Percentiles rank a stretch among this genome's conserved stretches.
Conservation (phyloP, 352 stramenopile genomes). For the Globisporangium lucens region DNA sequence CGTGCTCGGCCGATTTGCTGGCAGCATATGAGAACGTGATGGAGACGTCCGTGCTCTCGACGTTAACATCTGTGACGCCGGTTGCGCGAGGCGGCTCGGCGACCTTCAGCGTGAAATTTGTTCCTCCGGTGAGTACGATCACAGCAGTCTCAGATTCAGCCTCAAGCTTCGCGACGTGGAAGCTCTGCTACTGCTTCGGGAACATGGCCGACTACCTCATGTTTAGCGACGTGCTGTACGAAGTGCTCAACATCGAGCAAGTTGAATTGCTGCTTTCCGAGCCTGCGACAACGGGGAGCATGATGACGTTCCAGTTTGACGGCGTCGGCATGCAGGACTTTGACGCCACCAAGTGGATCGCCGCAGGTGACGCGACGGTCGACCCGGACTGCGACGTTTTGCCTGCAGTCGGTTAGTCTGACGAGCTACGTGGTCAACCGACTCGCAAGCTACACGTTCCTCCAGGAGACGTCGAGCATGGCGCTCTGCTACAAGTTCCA, state of each 20-base stretch:
- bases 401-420: constrained; percentile 32
- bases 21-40: constrained; percentile 37
- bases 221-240: constrained; percentile 59
- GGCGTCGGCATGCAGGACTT: constrained; percentile 60
- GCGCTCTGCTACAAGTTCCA: constrained; percentile 62
- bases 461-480: constrained; percentile 35
- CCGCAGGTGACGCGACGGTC: constrained; percentile 13
- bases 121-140: too few relatives aligned
- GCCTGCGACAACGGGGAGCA: constrained; percentile 29
- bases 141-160: neutral
- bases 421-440: constrained; percentile 32
- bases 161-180: constrained; percentile 45
- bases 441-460: constrained; percentile 42
- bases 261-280: constrained; percentile 32
- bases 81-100: constrained; percentile 36
- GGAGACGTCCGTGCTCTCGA: constrained; percentile 31
- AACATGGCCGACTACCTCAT: constrained; percentile 46
- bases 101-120: constrained; percentile 35
- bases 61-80: constrained; percentile 24
- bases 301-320: constrained; percentile 60
- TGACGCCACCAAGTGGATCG: constrained; percentile 58
- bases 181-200: constrained; percentile 69
- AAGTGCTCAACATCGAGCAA: constrained; percentile 51
- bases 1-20: constrained; percentile 32
- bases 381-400: constrained; percentile 46